phyloP scores from a whole-genome alignment of 306 rosid species.

The Arachis stenosperma region DNA sequence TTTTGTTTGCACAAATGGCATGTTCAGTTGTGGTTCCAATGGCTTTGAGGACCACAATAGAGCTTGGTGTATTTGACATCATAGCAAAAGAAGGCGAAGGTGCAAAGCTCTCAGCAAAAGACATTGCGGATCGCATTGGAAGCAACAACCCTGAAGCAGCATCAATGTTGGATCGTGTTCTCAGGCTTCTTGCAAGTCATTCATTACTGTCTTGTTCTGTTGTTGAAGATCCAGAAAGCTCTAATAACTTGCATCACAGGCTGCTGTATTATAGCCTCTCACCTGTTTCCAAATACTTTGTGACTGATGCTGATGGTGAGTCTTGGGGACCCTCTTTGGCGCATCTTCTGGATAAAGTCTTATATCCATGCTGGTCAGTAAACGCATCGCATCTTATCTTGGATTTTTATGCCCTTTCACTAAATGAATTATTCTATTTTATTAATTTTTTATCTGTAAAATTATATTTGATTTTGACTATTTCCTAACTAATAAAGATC shows the following conservation, averaged over 20 bases:
- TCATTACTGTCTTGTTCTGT: neutral
- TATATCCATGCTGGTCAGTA: neutral
- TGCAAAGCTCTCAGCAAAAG: neutral
- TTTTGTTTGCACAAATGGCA: no score
- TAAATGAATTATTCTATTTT: no score
- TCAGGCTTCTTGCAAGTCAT: neutral
- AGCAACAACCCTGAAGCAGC: neutral
- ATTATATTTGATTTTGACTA: no score
- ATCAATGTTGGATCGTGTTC: neutral
- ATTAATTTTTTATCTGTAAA: no score
- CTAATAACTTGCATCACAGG: neutral
- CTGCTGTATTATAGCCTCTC: neutral
- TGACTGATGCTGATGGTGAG: neutral
- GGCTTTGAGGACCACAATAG: neutral
- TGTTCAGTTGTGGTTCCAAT: neutral
- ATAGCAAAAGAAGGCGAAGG: neutral
- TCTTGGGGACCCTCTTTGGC: neutral
- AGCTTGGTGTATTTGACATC: neutral
- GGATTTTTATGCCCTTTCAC: no score
- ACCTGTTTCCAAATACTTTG: neutral
- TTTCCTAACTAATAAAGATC: no score
- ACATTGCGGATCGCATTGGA: neutral
- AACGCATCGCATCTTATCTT: no score
- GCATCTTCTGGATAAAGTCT: neutral
- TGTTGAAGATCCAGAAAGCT: neutral